These are phyloP conservation scores for Tephrocybe sp. DNA, from an alignment of 768 basidiomycete species.

Conservation along the genomic window DNA sequence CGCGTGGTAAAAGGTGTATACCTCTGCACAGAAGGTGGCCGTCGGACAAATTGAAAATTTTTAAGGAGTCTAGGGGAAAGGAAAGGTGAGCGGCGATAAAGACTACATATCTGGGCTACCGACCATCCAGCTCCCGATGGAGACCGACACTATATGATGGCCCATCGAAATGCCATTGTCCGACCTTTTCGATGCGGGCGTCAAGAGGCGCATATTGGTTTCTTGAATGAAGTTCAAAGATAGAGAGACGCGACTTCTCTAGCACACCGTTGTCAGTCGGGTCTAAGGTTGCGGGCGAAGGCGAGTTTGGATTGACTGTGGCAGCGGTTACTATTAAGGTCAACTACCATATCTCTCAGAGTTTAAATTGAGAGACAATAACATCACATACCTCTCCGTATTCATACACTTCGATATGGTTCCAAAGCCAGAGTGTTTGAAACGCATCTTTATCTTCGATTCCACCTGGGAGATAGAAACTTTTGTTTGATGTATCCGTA, in stretches of 20 bases:
- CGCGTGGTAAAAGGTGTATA: conserved; percentile 32
- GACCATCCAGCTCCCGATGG: conserved; percentile 46
- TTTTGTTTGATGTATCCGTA: conserved; percentile 25
- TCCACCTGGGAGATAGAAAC: conserved; percentile 25
- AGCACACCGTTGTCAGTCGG: conserved; percentile 27
- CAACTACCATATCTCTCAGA: conserved; percentile 26
- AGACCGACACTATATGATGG: conserved; percentile 44
- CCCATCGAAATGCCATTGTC: conserved; percentile 55
- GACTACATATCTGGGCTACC: conserved; percentile 12
- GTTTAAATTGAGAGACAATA: neutral
- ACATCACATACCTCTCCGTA: conserved; percentile 37
- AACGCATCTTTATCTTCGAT: conserved; percentile 30
- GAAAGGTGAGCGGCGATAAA: conserved; percentile 6
- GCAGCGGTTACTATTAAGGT: conserved; percentile 48
- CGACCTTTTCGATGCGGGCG: conserved; percentile 42
- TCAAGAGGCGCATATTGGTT: conserved; percentile 28
- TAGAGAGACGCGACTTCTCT: conserved; percentile 37
- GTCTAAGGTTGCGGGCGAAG: conserved; percentile 28
- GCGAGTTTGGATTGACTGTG: conserved; percentile 33
- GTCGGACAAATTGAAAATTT: conserved; percentile 41
- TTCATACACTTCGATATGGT: conserved; percentile 31
- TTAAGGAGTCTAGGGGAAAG: conserved; percentile 31
- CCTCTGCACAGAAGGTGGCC: conserved; percentile 44
- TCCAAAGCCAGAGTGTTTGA: conserved; percentile 45
- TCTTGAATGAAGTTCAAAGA: conserved; percentile 35